Conservation (phyloP, 139 green algal species). For the Ulvella scutata region DNA sequence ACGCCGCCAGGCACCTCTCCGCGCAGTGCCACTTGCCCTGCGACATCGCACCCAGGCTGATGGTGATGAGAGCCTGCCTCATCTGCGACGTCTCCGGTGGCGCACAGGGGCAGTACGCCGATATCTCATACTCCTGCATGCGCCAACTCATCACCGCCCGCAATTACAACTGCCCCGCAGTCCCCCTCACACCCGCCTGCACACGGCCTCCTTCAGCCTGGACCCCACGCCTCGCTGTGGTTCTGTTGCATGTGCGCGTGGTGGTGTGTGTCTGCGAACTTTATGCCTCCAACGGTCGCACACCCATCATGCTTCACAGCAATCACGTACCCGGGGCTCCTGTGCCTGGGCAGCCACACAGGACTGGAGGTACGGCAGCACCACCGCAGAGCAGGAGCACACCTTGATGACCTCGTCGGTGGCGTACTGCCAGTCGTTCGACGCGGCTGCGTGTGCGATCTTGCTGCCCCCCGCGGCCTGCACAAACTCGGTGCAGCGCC, state of each 20-base stretch:
- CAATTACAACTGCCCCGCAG: too few species aligned
- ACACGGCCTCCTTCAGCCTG: too few species aligned
- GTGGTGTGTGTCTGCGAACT: too few species aligned
- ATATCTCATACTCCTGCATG: not conserved
- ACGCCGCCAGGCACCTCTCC: not conserved
- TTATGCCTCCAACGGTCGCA: too few species aligned
- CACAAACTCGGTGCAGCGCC: not conserved
- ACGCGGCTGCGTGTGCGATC: not conserved
- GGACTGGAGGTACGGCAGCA: not conserved
- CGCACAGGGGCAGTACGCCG: not conserved
- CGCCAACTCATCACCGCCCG: too few species aligned
- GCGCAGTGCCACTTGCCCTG: slow-evolving; percentile 3
- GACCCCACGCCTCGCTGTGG: too few species aligned
- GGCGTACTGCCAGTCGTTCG: slow-evolving; percentile 1
- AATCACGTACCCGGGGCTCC: not conserved
- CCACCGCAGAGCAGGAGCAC: not conserved
- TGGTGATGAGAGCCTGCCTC: not conserved
- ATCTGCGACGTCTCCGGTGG: not conserved
- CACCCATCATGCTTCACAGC: not conserved
- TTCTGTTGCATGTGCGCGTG: too few species aligned
- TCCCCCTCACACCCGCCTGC: too few species aligned
- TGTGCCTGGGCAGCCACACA: not conserved
- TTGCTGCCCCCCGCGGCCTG: not conserved
- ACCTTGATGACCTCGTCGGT: slow-evolving; percentile 1
- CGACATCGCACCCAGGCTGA: slow-evolving; percentile 2